Conservation (phyloP, 31 red algal species). For the Endocladia muricata region DNA sequence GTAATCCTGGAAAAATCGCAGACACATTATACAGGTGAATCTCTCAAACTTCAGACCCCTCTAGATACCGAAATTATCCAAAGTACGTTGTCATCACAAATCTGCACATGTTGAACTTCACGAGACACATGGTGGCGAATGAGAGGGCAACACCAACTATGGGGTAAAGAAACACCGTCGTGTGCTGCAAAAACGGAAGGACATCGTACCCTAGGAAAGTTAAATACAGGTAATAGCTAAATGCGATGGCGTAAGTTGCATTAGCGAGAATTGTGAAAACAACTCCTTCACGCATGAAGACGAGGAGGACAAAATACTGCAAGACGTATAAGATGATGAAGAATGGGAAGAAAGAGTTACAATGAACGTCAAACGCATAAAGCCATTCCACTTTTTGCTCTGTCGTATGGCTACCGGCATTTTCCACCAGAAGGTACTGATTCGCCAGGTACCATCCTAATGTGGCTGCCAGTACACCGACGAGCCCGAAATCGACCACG, state of each 20-base stretch:
- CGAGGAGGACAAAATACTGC: slow-evolving; percentile 74
- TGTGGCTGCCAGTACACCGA: slow-evolving; percentile 64
- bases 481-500: slow-evolving; percentile 55
- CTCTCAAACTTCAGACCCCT: too few species aligned
- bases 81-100: slow-evolving; percentile 73
- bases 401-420: slow-evolving; percentile 52
- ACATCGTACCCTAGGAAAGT: slow-evolving; percentile 80
- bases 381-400: slow-evolving; percentile 92
- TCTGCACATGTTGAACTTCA: slow-evolving; percentile 61
- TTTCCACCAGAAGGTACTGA: slow-evolving; percentile 67
- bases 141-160: slow-evolving; percentile 46
- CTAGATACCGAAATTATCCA: too few species aligned
- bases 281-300: slow-evolving; percentile 68
- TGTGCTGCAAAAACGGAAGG: slow-evolving; percentile 80
- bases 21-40: too few species aligned
- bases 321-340: slow-evolving; percentile 78
- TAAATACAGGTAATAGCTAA: slow-evolving; percentile 61
- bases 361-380: slow-evolving; percentile 97
- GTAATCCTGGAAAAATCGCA: too few species aligned
- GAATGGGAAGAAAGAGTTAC: slow-evolving; percentile 88
- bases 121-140: slow-evolving; percentile 33
- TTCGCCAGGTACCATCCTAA: slow-evolving; percentile 80
- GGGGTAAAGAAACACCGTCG: slow-evolving; percentile 77
- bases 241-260: slow-evolving; percentile 62
- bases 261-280: slow-evolving; percentile 56